A percentile compares a stretch with the other conserved stretches of the same genome.
phyloP scores from a whole-genome alignment of 2,329 filamentous ascomycete species.

The Colletotrichum siamense region DNA sequence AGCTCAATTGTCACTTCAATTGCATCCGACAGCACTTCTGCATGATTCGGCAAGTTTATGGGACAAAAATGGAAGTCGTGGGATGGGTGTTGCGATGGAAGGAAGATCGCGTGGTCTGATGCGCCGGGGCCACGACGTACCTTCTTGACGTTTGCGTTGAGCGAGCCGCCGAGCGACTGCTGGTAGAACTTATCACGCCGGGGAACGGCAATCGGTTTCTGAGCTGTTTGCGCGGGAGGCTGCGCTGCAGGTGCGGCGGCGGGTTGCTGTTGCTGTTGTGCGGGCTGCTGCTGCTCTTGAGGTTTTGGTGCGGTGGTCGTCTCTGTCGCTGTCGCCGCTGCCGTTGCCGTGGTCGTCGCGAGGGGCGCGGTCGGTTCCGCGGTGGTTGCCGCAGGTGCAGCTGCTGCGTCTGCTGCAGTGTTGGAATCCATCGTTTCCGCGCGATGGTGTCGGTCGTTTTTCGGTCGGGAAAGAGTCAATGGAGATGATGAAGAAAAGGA shows the following conservation, averaged over 20 bases:
- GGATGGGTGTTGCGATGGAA: neutral
- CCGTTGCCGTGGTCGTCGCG: neutral
- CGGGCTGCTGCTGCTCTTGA: neutral
- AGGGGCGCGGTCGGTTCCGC: slow-evolving; percentile 1
- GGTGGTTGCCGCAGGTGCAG: slow-evolving; percentile 1
- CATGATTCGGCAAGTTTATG: neutral
- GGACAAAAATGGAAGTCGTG: neutral
- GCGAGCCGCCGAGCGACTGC: slow-evolving; percentile 70
- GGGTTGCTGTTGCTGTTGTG: neutral
- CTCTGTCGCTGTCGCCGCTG: neutral
- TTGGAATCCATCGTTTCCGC: slow-evolving; percentile 8
- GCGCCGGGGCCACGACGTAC: slow-evolving; percentile 47
- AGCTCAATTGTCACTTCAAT: slow-evolving; percentile 29
- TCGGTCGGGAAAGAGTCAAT: neutral
- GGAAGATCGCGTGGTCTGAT: slow-evolving; percentile 16
- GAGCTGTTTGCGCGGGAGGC: slow-evolving; percentile 15
- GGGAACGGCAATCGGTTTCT: slow-evolving; percentile 24
- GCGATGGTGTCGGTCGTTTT: neutral
- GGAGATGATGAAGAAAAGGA: neutral
- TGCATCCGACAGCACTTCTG: neutral
- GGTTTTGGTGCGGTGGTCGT: neutral
- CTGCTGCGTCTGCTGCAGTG: slow-evolving; percentile 4
- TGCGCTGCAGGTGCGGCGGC: neutral
- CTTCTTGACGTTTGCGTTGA: slow-evolving; percentile 73
- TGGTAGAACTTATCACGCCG: slow-evolving; percentile 61